phyloP scores from a whole-genome alignment of 106 monocot species.

The Apostasia ramifera region DNA sequence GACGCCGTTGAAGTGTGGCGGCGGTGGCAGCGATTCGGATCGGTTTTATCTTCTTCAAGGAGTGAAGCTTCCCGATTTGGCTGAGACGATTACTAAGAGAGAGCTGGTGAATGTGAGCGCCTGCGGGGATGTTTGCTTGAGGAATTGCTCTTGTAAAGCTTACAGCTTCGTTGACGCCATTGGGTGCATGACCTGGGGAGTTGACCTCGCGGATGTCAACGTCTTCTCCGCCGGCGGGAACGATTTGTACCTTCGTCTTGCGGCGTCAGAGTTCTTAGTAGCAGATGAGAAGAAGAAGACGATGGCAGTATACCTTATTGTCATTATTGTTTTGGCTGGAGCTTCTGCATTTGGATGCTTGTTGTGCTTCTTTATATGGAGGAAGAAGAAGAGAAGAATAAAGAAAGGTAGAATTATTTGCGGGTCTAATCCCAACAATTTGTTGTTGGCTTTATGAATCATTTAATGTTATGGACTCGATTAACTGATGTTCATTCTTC shows the following conservation, averaged over 20 bases:
- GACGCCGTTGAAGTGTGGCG: conserved; percentile 15
- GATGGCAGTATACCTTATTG: neutral
- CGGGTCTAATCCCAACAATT: neutral
- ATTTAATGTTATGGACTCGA: no score
- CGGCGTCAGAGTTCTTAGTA: conserved; percentile 10
- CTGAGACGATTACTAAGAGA: conserved; percentile 1
- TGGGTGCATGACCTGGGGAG: conserved; percentile 26
- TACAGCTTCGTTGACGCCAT: conserved; percentile 12
- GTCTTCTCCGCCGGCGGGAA: conserved; percentile 10
- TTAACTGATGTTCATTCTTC: no score
- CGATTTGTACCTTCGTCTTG: conserved; percentile 23
- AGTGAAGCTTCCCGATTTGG: conserved; percentile 29
- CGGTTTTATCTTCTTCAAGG: conserved; percentile 14
- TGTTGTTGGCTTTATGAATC: no score
- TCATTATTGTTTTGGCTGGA: neutral
- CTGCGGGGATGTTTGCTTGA: conserved; percentile 5
- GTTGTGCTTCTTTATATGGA: neutral
- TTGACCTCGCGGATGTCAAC: conserved; percentile 17
- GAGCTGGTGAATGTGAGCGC: neutral
- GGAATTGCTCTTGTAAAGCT: conserved; percentile 26
- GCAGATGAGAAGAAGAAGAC: neutral
- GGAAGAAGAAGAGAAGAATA: neutral
- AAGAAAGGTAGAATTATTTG: neutral
- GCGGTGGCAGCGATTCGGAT: neutral
- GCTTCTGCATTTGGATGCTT: neutral